Percentiles rank a stretch among this genome's conserved stretches.
Evolutionary conservation across 768 basidiomycete genomes (phyloP).

Genomic region (Daedaleopsis sinensis): DNA sequence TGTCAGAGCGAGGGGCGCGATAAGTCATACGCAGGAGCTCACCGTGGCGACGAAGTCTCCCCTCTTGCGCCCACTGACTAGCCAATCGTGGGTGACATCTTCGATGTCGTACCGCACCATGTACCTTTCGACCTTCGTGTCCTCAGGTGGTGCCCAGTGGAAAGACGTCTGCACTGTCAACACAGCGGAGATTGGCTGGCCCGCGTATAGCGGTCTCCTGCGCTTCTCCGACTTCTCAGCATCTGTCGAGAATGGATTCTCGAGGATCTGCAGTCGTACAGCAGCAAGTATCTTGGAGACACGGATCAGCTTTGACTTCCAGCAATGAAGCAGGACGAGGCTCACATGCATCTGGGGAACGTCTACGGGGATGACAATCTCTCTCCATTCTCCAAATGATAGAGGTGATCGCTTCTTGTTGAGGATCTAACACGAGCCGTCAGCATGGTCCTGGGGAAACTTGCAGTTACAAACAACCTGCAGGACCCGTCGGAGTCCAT

Average conservation of each 20-base stretch:
- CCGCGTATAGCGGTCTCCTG: constrained; percentile 66
- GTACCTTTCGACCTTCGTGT: constrained; percentile 45
- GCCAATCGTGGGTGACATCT: constrained; percentile 83
- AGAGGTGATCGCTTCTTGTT: constrained; percentile 43
- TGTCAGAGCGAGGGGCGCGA: not conserved
- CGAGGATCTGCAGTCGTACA: constrained; percentile 50
- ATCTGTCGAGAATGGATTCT: constrained; percentile 46
- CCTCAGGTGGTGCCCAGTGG: constrained; percentile 66
- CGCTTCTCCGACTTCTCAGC: constrained; percentile 23
- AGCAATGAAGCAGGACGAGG: not conserved
- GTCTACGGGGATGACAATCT: constrained; percentile 83
- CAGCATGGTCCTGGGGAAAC: not conserved
- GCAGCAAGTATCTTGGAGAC: constrained; percentile 64
- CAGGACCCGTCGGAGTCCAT: constrained; percentile 30
- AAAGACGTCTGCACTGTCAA: constrained; percentile 74
- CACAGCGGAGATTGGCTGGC: constrained; percentile 77
- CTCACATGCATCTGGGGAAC: constrained; percentile 80
- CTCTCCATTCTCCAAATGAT: constrained; percentile 58
- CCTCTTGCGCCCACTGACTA: constrained; percentile 85
- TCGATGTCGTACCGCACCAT: constrained; percentile 80
- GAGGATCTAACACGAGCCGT: constrained; percentile 31
- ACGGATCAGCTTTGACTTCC: not conserved
- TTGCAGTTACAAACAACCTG: constrained; percentile 30
- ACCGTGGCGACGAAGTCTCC: constrained; percentile 82
- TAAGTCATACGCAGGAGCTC: constrained; percentile 24